Evolutionary conservation across 345 rosid genomes (phyloP).

Genomic region (Hevea brasiliensis): DNA sequence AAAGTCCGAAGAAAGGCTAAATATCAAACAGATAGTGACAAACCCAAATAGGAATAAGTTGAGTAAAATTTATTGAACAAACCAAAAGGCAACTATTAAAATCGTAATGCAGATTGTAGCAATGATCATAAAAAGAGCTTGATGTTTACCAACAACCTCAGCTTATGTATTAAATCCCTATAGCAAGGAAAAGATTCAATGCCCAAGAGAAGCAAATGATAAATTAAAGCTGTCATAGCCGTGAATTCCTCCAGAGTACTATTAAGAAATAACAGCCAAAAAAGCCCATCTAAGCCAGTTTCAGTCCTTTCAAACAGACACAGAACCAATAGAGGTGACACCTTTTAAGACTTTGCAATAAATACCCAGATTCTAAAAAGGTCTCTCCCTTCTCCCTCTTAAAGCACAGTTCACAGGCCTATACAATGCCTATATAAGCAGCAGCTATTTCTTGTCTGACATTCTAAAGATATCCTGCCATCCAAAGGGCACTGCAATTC

Average conservation of each 20-base stretch:
- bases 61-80: slow-evolving; percentile 18
- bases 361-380: slow-evolving; percentile 25
- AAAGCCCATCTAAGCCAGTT: slow-evolving; percentile 40
- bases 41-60: slow-evolving; percentile 1
- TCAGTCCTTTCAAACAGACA: slow-evolving; percentile 14
- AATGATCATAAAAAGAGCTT: slow-evolving; percentile 3
- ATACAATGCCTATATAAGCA: slow-evolving; percentile 5
- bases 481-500: slow-evolving; percentile 22
- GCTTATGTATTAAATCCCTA: slow-evolving; percentile 19
- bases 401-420: slow-evolving; percentile 34
- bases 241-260: slow-evolving; percentile 37
- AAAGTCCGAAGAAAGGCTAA: slow-evolving; percentile 12
- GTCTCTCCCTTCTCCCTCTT: background rate
- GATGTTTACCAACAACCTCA: slow-evolving; percentile 6
- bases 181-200: slow-evolving; percentile 36
- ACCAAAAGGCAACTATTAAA: slow-evolving; percentile 9
- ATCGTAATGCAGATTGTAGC: slow-evolving; percentile 14
- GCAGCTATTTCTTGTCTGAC: slow-evolving; percentile 39
- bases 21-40: slow-evolving; percentile 23
- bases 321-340: slow-evolving; percentile 21
- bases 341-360: slow-evolving; percentile 32
- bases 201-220: slow-evolving; percentile 29
- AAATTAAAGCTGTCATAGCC: slow-evolving; percentile 47
- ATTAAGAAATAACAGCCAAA: slow-evolving; percentile 36
- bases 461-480: slow-evolving; percentile 46